Conservation (phyloP, 345 rosid genomes). For the Bruguiera parviflora region DNA sequence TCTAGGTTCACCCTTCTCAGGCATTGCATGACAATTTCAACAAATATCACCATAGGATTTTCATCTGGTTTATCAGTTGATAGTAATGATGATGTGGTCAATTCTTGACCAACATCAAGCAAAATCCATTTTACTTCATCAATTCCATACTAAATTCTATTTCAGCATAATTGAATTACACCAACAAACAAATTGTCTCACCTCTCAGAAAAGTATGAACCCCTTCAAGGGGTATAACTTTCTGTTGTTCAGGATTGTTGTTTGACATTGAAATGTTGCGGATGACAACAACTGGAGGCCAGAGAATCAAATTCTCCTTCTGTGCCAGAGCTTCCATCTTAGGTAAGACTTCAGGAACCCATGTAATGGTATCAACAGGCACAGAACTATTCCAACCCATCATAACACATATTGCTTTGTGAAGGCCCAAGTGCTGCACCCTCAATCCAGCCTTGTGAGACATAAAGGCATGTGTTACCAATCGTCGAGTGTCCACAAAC, state of each 20-base stretch:
- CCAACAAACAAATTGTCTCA: not conserved
- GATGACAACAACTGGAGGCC: slow-evolving; percentile 48
- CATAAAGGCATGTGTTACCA: slow-evolving; percentile 55
- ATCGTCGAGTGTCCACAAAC: slow-evolving; percentile 44
- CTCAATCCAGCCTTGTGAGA: slow-evolving; percentile 48
- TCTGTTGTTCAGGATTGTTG: slow-evolving; percentile 46
- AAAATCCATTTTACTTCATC: not conserved
- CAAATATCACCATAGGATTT: too few species aligned
- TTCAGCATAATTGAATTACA: not conserved
- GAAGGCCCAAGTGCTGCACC: slow-evolving; percentile 52
- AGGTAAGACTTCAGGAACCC: slow-evolving; percentile 42
- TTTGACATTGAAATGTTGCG: slow-evolving; percentile 51
- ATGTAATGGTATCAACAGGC: slow-evolving; percentile 37
- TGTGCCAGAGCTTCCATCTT: slow-evolving; percentile 40
- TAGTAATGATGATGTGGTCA: too few species aligned
- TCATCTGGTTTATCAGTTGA: too few species aligned
- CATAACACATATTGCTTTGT: slow-evolving; percentile 51
- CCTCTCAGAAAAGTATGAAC: slow-evolving; percentile 52
- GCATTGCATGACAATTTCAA: too few species aligned
- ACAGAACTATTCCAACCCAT: slow-evolving; percentile 49
- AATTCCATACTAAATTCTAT: slow-evolving; percentile 6
- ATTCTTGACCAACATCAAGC: too few species aligned
- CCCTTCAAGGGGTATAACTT: slow-evolving; percentile 44
- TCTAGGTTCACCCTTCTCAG: too few species aligned
- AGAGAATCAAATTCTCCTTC: slow-evolving; percentile 51